Base-by-base conservation (phyloP, 1,284 basidiomycete genomes). In the Irpex sp. region DNA sequence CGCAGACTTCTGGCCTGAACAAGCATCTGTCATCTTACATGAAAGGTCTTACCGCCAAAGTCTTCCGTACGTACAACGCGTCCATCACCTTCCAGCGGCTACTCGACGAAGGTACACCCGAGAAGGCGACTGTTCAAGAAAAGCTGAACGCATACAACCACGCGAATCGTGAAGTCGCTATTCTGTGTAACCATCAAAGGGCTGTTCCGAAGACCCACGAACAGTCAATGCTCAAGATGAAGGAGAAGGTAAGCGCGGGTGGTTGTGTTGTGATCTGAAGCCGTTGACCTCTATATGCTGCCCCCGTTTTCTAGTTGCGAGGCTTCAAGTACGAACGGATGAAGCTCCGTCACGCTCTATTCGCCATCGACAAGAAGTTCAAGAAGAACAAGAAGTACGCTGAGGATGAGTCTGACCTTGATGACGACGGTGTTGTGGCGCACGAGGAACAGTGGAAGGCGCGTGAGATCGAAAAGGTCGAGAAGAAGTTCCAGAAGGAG, bases 21-120 rank as follows among this genome's bases (percentile, higher is more conserved):
- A 96, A 95, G 73, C 93, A 97, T 76, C 82, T 98, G 63, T 86
- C 85, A 54, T 86, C 85, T 49, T 94, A 97, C 75, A 98, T 98
- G 96, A 93, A 95, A 69, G 96, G 96, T 15, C 83, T 98, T 26
- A 96, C 96, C 1, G 96, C 96, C 61, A 98, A 98, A 76, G 96
- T 98, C 21, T 98, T 98, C 84, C 96, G 96, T 94, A 98, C 96
- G 62, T 98, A 93, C 80, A 98, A 98, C 73, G 96, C 96, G 15
- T 98, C 96, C 34, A 88, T 87, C 76, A 97, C 96, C 1, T 97
- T 98, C 82, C 94, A 97, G 74, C 80, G 91, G 58, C 88, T 97
- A 69, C 80, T 98, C 63, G 91, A 94, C 70, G 81, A 88, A 64
- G 86, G 87, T 66, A 89, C 86, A 2, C 88, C 93, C 0, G 81